Base-by-base conservation (phyloP, 129 eudicot species). In the Pseudognaphalium luteoalbum region DNA sequence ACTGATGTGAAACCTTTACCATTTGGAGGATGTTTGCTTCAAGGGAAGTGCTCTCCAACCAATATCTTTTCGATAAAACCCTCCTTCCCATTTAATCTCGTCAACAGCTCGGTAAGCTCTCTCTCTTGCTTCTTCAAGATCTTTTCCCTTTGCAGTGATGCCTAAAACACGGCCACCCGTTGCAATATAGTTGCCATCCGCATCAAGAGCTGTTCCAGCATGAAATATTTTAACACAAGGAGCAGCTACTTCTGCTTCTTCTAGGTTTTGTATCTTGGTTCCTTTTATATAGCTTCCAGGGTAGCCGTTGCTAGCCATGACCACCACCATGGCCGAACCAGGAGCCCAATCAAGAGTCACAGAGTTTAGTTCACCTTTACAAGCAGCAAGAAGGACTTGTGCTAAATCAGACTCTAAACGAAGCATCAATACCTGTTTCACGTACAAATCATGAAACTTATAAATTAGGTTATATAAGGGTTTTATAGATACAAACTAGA, bases 221-320 rank as follows among this genome's bases (percentile, higher is more conserved):
- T 93, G 98, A 60, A 93, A 93, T 81, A 93, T 76, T 82, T 90
- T 93, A 19, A 90, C 95, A 17, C 71, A 71, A 1, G 96, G 92
- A 51, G 92, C 90, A 30, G 86, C 91, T 34, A 63, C 66, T 63
- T 93, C 98, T 17, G 96, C 95, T 68, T 88, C 96, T 29, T 93
- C 95, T 0, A 93, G 73, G 64, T 93, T 93, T 42, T 63, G 75
- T 67, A 93, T 93, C 37, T 86, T 74, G 67, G 83, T 86, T 28
- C 98, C 98, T 76, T 88, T 93, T 19, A 63, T 22, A 32, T 90
- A 93, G 87, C 74, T 86, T 71, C 95, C 96, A 28, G 98, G 98
- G 84, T 93, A 93, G 66, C 98, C 98, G 2, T 93, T 85, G 74
- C 98, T 93, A 5, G 98, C 98, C 98, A 93, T 90, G n/a, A 93